These are phyloP conservation scores for Penicillium sp. DNA, from an alignment of 2,329 filamentous ascomycete genomes.

Conservation along the genomic window DNA sequence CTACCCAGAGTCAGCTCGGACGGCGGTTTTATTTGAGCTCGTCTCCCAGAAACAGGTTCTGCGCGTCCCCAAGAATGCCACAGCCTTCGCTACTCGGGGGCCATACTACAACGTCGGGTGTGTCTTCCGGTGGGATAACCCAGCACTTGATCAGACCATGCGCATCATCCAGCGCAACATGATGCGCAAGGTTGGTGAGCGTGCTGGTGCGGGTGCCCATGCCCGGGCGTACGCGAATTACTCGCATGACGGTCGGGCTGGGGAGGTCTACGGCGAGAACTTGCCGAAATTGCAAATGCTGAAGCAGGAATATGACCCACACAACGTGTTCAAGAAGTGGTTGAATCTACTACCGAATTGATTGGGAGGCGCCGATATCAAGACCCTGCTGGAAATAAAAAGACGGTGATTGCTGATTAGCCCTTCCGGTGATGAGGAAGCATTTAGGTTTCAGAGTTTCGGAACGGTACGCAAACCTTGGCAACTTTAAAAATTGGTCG, in stretches of 20 bases:
- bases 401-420: no score
- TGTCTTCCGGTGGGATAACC: background rate
- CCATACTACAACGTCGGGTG: conserved; percentile 1
- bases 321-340: conserved; percentile 5
- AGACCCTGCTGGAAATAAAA: no score
- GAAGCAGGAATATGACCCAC: conserved; percentile 4
- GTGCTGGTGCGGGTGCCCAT: background rate
- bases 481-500: no score
- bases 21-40: background rate
- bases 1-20: no score
- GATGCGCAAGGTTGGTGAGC: background rate
- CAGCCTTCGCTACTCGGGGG: background rate
- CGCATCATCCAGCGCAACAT: background rate
- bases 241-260: background rate
- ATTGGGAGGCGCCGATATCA: no score
- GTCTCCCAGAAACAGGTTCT: background rate
- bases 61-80: background rate
- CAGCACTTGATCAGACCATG: background rate
- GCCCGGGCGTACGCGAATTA: background rate
- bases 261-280: conserved; percentile 4
- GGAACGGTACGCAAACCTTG: no score
- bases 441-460: no score
- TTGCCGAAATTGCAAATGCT: background rate
- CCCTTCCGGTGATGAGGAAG: no score
- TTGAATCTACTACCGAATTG: no score